A percentile compares a stretch with the other conserved stretches of the same genome.
phyloP scores from a whole-genome alignment of 345 rosid species.

The Dovyalis caffra region DNA sequence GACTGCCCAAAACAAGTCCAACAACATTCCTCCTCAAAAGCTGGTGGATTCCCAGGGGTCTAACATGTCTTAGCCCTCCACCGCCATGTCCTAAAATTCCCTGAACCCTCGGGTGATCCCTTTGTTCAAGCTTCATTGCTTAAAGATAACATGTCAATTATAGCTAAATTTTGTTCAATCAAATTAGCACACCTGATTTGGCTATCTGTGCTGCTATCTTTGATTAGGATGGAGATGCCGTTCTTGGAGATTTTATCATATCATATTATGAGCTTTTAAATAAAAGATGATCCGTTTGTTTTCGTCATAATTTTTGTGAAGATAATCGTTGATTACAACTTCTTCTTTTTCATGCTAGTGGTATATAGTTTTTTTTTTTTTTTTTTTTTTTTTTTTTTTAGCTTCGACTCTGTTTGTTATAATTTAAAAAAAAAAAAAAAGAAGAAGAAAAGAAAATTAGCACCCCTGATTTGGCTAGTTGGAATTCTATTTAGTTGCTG shows the following conservation, averaged over 20 bases:
- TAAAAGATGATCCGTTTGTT: too few species aligned
- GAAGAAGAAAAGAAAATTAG: too few species aligned
- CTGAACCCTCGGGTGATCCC: conserved; percentile 41
- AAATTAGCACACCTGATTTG: too few species aligned
- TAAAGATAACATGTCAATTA: conserved; percentile 44
- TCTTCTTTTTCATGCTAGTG: too few species aligned
- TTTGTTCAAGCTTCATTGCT: conserved; percentile 58
- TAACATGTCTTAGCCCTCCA: conserved; percentile 52
- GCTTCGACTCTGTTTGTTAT: too few species aligned
- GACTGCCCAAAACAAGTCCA: conserved; percentile 23
- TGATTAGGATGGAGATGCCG: neutral
- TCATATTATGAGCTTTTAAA: too few species aligned
- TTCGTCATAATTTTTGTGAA: too few species aligned
- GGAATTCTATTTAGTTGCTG: conserved; percentile 66
- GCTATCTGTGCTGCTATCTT: conserved; percentile 48
- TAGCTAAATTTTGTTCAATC: too few species aligned
- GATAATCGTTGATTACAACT: too few species aligned
- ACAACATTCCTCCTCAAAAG: conserved; percentile 57
- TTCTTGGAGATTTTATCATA: too few species aligned
- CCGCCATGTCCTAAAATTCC: conserved; percentile 53
- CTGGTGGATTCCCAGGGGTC: conserved; percentile 42
- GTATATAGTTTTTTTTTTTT: too few species aligned
- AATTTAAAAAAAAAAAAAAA: conserved; percentile 21
- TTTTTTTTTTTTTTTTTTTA: too few species aligned
- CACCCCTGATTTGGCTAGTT: conserved; percentile 60